Evolutionary conservation across 768 basidiomycete genomes (phyloP).

Genomic region (Serendipita indica): DNA sequence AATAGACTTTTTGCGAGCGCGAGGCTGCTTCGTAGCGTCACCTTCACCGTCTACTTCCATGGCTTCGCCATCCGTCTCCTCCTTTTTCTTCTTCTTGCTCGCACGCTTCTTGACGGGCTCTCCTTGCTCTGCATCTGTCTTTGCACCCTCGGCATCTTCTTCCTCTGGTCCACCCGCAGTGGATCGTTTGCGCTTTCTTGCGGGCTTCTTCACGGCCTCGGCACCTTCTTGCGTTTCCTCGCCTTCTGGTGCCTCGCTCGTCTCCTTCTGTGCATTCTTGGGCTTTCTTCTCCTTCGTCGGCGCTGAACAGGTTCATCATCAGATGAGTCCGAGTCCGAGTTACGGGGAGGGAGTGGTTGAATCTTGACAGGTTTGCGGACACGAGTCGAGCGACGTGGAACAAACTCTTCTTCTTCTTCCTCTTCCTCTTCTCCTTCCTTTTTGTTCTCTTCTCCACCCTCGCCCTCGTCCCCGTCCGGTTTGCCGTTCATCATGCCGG

Average conservation of each 20-base stretch:
- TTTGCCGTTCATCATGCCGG: background rate
- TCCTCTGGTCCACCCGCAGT: background rate
- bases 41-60: background rate
- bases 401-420: conserved; percentile 6
- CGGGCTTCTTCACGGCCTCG: background rate
- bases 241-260: background rate
- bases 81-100: conserved; percentile 6
- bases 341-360: background rate
- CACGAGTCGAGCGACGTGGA: conserved; percentile 10
- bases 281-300: conserved; percentile 9
- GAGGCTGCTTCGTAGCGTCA: background rate
- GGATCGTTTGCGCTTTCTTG: background rate
- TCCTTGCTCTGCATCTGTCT: background rate
- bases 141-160: background rate
- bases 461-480: background rate
- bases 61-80: conserved; percentile 10
- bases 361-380: background rate
- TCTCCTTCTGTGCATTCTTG: background rate
- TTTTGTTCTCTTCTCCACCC: background rate
- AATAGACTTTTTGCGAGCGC: no score
- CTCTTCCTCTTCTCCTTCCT: conserved; percentile 5
- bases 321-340: background rate
- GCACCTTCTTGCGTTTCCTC: no score
- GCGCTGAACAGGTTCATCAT: background rate
- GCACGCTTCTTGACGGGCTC: background rate